Base-by-base conservation (phyloP, 192 early-diverging fungal genomes). In the Coemansia sp. region DNA sequence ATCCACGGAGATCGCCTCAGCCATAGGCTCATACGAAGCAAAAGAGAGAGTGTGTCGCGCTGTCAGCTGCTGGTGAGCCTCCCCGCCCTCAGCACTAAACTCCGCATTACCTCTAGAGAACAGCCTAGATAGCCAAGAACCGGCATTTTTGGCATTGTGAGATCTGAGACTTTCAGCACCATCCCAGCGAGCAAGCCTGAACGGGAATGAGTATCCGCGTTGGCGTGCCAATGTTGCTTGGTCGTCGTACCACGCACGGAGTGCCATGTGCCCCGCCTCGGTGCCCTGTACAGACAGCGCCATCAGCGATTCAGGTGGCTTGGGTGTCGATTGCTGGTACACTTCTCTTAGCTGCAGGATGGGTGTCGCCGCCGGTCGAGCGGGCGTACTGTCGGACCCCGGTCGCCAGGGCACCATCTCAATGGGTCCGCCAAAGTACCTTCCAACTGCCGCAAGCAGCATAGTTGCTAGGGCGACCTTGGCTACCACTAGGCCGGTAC, bases 241-340 rank as follows among this genome's bases (percentile, higher is more conserved):
- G 57, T 73, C 73, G 38, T 81, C 73, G 60, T 72, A 81, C 78
- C 78, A 81, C 9, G 63, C 63, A 9, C 66, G 66, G 46, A 81
- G 61, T 34, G 78, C 78, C 38, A 59, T 26, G 8, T 53, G 58
- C 3, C 78, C 78, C 3, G 73, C 78, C 18, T 59, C 43, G 0
- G 78, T 81, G 35, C 78, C 78, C 40, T 81, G 78, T 1, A 66
- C 60, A 0, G 73, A 81, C 45, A 81, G 58, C n/a, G 73, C 63
- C 0, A 65, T 59, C 64, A 81, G 70, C 10, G 78, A 50, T 3
- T 38, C 23, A 2, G 78, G 78, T 14, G 78, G 78, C 51, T 65
- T 48, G 46, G 78, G 78, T 14, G 70, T 71, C 24, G 78, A 81
- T 53, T 81, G 78, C 42, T 71, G 43, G 61, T 76, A 81, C 14